Conservation (phyloP, 2,329 filamentous ascomycete species). For the Microcyclosporella mali region DNA sequence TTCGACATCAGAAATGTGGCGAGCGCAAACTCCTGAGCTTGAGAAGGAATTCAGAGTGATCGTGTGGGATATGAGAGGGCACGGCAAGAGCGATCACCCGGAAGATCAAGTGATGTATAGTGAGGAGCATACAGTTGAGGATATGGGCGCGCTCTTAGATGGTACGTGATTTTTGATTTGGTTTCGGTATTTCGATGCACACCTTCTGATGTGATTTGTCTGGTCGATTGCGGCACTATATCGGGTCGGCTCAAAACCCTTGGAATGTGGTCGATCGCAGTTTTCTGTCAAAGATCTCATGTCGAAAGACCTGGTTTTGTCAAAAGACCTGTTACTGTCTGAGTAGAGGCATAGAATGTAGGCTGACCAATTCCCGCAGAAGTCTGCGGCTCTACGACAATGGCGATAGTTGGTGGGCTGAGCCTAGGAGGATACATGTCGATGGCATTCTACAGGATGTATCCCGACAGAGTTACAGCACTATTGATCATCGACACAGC, state of each 20-base stretch:
- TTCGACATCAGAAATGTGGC: slow-evolving; percentile 26
- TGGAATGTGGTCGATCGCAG: too few relatives aligned
- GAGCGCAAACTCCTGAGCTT: slow-evolving; percentile 19
- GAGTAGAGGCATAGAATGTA: too few relatives aligned
- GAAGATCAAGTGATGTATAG: slow-evolving; percentile 18
- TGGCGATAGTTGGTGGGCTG: slow-evolving; percentile 23
- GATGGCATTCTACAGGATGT: slow-evolving; percentile 22
- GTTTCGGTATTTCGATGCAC: too few relatives aligned
- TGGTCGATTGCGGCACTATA: too few relatives aligned
- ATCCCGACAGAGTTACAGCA: slow-evolving; percentile 18
- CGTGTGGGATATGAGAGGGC: slow-evolving; percentile 20
- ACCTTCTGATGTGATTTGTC: too few relatives aligned
- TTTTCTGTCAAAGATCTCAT: too few relatives aligned
- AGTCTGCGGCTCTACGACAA: slow-evolving; percentile 13
- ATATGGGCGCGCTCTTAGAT: slow-evolving; percentile 24
- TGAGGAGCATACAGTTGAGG: slow-evolving; percentile 24
- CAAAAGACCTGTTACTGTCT: too few relatives aligned
- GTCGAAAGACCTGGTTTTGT: too few relatives aligned
- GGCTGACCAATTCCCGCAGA: too few relatives aligned
- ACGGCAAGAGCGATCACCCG: slow-evolving; percentile 22
- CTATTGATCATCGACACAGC: slow-evolving; percentile 26
- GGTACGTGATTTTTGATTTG: too few relatives aligned
- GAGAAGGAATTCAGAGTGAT: slow-evolving; percentile 20
- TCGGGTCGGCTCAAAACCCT: too few relatives aligned
- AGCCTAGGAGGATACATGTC: slow-evolving; percentile 28